Evolutionary conservation across 2,329 filamentous ascomycete genomes (phyloP).

Genomic region (Aspergillus spinulosporus): DNA sequence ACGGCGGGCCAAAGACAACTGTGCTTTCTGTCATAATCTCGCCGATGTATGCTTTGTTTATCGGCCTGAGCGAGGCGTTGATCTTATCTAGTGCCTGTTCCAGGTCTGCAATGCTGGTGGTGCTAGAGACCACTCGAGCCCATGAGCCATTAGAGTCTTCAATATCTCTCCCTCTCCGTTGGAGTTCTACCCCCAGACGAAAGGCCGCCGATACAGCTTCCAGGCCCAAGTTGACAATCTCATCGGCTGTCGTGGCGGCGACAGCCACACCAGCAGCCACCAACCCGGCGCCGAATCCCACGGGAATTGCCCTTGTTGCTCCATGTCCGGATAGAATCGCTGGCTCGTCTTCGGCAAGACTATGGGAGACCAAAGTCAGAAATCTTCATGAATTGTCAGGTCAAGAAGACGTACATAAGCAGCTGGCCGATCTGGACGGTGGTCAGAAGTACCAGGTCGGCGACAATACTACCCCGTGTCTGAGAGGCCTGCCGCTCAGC

Average conservation of each 20-base stretch:
- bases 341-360: slow-evolving; percentile 3
- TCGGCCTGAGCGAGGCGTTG: neutral
- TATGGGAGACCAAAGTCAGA: neutral
- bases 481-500: neutral
- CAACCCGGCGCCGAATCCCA: neutral
- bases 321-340: neutral
- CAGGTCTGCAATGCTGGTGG: neutral
- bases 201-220: neutral
- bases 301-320: neutral
- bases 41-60: neutral
- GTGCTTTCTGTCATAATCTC: neutral
- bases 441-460: neutral
- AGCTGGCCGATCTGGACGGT: slow-evolving; percentile 3
- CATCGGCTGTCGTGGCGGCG: neutral
- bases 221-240: neutral
- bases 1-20: neutral
- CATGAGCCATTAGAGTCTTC: neutral
- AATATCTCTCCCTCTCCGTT: neutral
- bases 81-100: neutral
- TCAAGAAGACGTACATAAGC: neutral
- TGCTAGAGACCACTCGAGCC: neutral
- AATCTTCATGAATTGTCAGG: neutral
- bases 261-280: neutral
- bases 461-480: neutral
- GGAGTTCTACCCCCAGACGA: neutral